Conservation (phyloP, 768 basidiomycete genomes). For the Podaxis rugospora region DNA sequence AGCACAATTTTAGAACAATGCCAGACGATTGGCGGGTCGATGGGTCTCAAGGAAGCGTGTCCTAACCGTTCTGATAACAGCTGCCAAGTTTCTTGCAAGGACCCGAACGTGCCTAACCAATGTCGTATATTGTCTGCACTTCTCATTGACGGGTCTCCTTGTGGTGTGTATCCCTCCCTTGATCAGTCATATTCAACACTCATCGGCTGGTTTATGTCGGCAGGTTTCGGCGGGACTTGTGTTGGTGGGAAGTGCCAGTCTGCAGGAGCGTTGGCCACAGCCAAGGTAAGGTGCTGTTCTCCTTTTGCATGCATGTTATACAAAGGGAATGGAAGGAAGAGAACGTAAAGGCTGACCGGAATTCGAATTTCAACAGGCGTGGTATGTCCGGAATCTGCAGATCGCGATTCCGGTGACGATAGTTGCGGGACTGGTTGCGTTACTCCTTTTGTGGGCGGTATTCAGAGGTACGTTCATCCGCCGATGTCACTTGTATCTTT, state of each 20-base stretch:
- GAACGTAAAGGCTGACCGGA: conserved; percentile 1
- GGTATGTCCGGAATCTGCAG: conserved; percentile 73
- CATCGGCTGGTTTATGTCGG: background rate
- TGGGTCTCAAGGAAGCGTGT: conserved; percentile 66
- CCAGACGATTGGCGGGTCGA: conserved; percentile 62
- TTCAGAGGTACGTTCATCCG: conserved; percentile 32
- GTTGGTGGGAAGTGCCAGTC: conserved; percentile 54
- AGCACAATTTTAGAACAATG: conserved; percentile 57
- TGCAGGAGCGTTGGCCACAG: conserved; percentile 53
- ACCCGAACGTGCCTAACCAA: conserved; percentile 52
- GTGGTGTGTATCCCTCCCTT: conserved; percentile 45
- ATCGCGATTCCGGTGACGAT: conserved; percentile 78
- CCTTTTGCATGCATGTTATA: no score
- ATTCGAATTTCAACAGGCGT: conserved; percentile 41
- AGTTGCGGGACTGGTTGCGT: conserved; percentile 57
- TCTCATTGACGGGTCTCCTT: conserved; percentile 80
- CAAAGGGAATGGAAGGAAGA: background rate
- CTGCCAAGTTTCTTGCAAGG: conserved; percentile 79
- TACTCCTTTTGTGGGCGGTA: conserved; percentile 53
- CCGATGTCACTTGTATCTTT: background rate
- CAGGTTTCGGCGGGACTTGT: conserved; percentile 74
- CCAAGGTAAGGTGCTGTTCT: conserved; percentile 40
- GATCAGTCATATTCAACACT: background rate
- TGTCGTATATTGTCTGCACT: conserved; percentile 69
- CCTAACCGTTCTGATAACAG: conserved; percentile 55